Percentiles rank a stretch among this genome's conserved stretches.
phyloP scores from a whole-genome alignment of 768 basidiomycete genomes.

The Lactarius trivialis region DNA sequence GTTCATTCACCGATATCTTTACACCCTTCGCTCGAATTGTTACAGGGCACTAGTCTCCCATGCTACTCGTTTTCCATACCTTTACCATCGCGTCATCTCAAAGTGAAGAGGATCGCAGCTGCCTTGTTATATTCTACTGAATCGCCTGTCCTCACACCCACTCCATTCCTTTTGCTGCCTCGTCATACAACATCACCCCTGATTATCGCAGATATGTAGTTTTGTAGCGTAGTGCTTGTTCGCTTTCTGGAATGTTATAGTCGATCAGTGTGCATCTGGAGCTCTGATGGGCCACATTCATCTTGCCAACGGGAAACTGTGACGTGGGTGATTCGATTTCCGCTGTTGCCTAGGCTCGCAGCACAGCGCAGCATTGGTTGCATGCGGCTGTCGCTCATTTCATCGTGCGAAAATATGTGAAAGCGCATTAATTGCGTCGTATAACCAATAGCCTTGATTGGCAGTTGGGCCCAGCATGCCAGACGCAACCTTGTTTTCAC shows the following conservation, averaged over 20 bases:
- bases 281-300: neutral
- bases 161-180: constrained; percentile 6
- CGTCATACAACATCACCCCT: constrained; percentile 23
- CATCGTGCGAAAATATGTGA: neutral
- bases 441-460: neutral
- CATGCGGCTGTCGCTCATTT: neutral
- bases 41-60: constrained; percentile 5
- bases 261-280: constrained; percentile 6
- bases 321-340: neutral
- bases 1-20: constrained; percentile 6
- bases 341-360: neutral
- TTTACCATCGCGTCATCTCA: constrained; percentile 23
- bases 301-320: neutral
- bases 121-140: constrained; percentile 4
- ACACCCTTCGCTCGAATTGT: neutral
- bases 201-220: constrained; percentile 27
- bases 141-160: constrained; percentile 10
- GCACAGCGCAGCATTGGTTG: neutral
- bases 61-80: constrained; percentile 24
- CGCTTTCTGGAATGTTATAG: constrained; percentile 20
- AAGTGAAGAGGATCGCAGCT: constrained; percentile 17
- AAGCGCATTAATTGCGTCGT: neutral
- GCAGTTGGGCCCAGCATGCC: neutral
- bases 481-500: neutral
- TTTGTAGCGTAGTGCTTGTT: constrained; percentile 31